Evolutionary conservation across 352 stramenopile species (phyloP), one percentile per base, ranked within the genome.

Genomic region (Phytophthora parvispora): DNA sequence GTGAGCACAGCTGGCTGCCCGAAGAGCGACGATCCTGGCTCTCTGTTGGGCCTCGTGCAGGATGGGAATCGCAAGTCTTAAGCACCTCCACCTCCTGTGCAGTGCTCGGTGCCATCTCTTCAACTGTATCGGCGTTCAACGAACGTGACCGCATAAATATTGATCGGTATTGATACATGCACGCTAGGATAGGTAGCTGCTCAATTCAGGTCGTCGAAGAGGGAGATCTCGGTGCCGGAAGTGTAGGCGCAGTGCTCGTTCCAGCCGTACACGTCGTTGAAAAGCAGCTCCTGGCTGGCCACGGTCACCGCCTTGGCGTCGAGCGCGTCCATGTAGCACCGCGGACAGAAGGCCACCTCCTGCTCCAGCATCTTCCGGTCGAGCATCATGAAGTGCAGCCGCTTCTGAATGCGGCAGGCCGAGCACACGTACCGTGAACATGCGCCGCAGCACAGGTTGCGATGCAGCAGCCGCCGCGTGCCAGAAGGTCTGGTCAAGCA

Each of bases 251-350:
- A 73, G 2, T 31, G 18, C 42, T 77, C 63, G 58, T 59, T 69
- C 64, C 69, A 73, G 18, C 69, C 69, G 49, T 77, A 77, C 13
- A 74, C 51, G 47, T 70, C 69, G 55, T 70, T 64, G 42, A 70
- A 69, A 20, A 69, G 45, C 52, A 74, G 20, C 27, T 77, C 69
- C 9, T 67, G 58, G 12, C 58, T 64, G 9, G 60, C 64, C 27
- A 77, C 58, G 1, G 32, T 40, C 53, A 34, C n/a, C 9, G 64
- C 66, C 28, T 74, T 77, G 3, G 53, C 45, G 5, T 48, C 25
- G 3, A 77, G 52, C 18, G 60, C 64, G 29, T 65, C 31, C 31
- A 40, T 64, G 31, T 74, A 69, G 49, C 69, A 77, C 36, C 43
- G 32, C 4, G 59, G 43, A 45, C 60, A 75, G 50, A 75, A 75